phyloP scores from a whole-genome alignment of 2,329 filamentous ascomycete genomes.

The Ophiostoma quercus region DNA sequence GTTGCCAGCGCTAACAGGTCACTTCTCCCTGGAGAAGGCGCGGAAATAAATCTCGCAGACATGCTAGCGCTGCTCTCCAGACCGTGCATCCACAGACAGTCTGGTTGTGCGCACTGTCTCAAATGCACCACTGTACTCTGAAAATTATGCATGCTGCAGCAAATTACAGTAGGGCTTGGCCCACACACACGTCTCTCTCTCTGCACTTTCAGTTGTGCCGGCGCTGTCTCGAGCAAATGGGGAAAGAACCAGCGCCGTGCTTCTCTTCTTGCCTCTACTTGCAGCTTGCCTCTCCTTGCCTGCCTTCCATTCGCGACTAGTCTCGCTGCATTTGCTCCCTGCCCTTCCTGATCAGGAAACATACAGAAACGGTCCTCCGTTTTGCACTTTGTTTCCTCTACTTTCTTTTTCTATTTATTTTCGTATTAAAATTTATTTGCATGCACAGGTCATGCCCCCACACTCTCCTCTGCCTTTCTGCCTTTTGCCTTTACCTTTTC shows the following conservation, averaged over 20 bases:
- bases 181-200: background rate
- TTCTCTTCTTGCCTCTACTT: background rate
- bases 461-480: background rate
- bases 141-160: background rate
- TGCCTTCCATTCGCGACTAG: constrained; percentile 11
- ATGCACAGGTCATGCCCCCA: constrained; percentile 3
- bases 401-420: background rate
- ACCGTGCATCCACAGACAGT: background rate
- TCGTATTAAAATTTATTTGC: background rate
- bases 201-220: background rate
- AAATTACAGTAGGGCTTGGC: constrained; percentile 12
- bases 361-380: background rate
- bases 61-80: constrained; percentile 4
- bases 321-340: constrained; percentile 8
- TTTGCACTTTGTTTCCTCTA: background rate
- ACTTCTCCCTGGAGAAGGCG: background rate
- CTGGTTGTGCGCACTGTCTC: background rate
- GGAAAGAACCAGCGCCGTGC: constrained; percentile 10
- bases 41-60: constrained; percentile 11
- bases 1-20: constrained; percentile 9
- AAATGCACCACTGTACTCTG: background rate
- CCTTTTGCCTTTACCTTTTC: background rate
- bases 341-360: constrained; percentile 5
- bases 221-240: constrained; percentile 9
- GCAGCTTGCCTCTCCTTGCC: background rate